Base-by-base conservation (phyloP, 352 stramenopile genomes). In the Phytophthora brassicae region DNA sequence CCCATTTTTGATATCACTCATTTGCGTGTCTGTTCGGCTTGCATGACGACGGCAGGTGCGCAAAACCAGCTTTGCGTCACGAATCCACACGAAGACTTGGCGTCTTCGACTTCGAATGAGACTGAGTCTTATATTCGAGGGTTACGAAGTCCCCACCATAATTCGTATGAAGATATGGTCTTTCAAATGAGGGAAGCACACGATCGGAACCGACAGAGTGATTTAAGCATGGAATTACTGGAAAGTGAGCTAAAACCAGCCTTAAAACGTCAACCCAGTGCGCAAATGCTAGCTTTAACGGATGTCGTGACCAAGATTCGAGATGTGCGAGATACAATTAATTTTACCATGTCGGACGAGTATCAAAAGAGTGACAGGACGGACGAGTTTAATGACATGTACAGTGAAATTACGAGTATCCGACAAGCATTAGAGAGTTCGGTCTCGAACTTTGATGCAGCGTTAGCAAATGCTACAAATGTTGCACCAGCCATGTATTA, bases 1-100 rank as follows among this genome's bases (percentile, higher is more conserved):
- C 79, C 79, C 9, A 88, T 88, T 19, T 82, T 86, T 48, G 84
- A 89, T 17, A 81, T 89, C 24, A 79, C 78, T 0, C 74, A 85
- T 28, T 66, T 92, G 28, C 71, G 84, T 4, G 80, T 92, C 4
- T 92, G 84, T 45, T 79, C 74, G 1, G 66, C 68, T 7, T 92
- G 84, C 39, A 84, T 84, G 70, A 76, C 71, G 42, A 71, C 62
- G 44, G 75, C 73, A 31, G 66, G 61, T 12, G 60, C 59, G 17
- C 56, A 54, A 41, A 52, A 72, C 51, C 56, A 74, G 16, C 46
- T 48, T 6, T 72, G 61, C 23, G 57, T 39, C 0, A 68, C 60
- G 3, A 61, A 55, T 16, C 69, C 66, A 22, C 60, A 57, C 17
- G 56, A 75, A 13, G 65, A 76, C 41, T 71, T 77, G 0, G 77